These are phyloP conservation scores for Marasmius oreades DNA, from an alignment of 1,284 basidiomycete genomes.

Conservation along the genomic window DNA sequence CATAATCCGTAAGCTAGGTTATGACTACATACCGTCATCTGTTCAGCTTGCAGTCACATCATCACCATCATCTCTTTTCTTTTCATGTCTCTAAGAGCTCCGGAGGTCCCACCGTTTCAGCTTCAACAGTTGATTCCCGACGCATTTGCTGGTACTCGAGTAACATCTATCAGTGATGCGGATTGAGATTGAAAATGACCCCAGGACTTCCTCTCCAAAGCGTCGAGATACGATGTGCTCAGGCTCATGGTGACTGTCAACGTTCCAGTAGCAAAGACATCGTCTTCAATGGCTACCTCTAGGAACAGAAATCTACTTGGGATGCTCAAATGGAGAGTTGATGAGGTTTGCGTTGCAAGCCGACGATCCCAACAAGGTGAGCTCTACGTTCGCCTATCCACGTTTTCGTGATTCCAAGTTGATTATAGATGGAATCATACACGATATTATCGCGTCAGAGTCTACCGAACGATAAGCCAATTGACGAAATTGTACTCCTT, in stretches of 20 bases:
- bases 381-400: constrained; percentile 16
- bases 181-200: not conserved
- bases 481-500: constrained; percentile 76
- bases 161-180: constrained; percentile 5
- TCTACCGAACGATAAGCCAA: constrained; percentile 56
- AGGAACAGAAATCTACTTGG: constrained; percentile 74
- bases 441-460: constrained; percentile 63
- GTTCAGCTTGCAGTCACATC: too few relatives aligned
- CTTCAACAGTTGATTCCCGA: constrained; percentile 47
- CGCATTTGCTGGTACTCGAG: constrained; percentile 32
- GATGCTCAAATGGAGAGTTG: constrained; percentile 70
- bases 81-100: constrained; percentile 6
- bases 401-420: constrained; percentile 3
- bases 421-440: constrained; percentile 58
- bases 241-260: constrained; percentile 41
- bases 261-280: constrained; percentile 12
- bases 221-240: constrained; percentile 36
- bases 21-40: too few relatives aligned
- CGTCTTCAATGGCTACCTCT: constrained; percentile 22
- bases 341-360: constrained; percentile 63
- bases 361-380: constrained; percentile 48
- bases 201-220: constrained; percentile 13
- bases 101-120: constrained; percentile 56
- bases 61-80: too few relatives aligned
- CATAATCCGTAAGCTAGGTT: too few relatives aligned